Conservation (phyloP, 176 grass and related monocot species). For the Saccharum spontaneum region DNA sequence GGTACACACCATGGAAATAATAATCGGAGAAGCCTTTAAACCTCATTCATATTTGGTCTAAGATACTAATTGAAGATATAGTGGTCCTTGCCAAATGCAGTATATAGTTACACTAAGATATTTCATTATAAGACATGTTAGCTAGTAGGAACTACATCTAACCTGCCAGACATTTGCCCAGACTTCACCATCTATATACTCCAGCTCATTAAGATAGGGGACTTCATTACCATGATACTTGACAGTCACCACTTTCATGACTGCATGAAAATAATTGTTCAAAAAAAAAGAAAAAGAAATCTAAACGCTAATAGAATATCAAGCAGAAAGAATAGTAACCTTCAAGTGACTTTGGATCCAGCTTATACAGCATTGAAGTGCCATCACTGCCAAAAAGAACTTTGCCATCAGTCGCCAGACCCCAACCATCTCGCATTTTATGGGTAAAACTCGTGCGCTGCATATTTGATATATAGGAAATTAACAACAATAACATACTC, state of each 20-base stretch:
- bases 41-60: background rate
- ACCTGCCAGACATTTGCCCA: slow-evolving; percentile 99
- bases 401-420: slow-evolving; percentile 85
- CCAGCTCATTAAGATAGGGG: slow-evolving; percentile 81
- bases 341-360: slow-evolving; percentile 65
- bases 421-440: slow-evolving; percentile 92
- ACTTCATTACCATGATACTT: slow-evolving; percentile 76
- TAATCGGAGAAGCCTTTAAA: background rate
- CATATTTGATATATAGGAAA: slow-evolving; percentile 17
- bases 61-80: background rate
- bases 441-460: slow-evolving; percentile 76
- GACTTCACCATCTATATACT: slow-evolving; percentile 92
- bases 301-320: slow-evolving; percentile 22
- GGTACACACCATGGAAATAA: background rate
- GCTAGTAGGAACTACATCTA: slow-evolving; percentile 30
- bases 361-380: slow-evolving; percentile 71
- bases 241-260: slow-evolving; percentile 64
- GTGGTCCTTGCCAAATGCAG: background rate
- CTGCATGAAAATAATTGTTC: slow-evolving; percentile 53
- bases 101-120: background rate
- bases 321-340: slow-evolving; percentile 30
- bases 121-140: background rate
- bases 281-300: background rate
- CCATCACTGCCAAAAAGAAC: slow-evolving; percentile 95
- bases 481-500: background rate